Conservation (phyloP, 805 yeast genomes). For the Isabelozyma pseudorhagii region DNA sequence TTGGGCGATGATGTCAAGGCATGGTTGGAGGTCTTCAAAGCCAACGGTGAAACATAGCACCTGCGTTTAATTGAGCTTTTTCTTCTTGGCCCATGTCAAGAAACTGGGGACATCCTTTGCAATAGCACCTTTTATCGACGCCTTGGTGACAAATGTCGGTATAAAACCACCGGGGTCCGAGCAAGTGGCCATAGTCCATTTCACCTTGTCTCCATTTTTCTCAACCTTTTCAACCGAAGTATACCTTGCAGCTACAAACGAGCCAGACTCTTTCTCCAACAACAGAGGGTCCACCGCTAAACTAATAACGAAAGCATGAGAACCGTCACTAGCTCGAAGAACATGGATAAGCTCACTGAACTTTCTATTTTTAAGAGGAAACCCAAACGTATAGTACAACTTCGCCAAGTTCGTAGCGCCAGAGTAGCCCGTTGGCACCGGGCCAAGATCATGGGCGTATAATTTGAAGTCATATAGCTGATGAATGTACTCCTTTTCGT, state of each 20-base stretch:
- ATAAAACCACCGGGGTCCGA: conserved; percentile 39
- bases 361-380: conserved; percentile 31
- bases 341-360: conserved; percentile 37
- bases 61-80: not conserved
- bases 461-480: conserved; percentile 25
- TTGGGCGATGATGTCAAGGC: conserved; percentile 40
- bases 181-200: conserved; percentile 39
- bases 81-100: conserved; percentile 22
- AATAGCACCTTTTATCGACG: conserved; percentile 29
- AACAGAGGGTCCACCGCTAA: conserved; percentile 28
- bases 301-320: conserved; percentile 26
- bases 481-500: conserved; percentile 34
- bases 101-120: conserved; percentile 41
- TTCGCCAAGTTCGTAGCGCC: conserved; percentile 26
- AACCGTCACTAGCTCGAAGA: conserved; percentile 10
- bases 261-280: conserved; percentile 10
- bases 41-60: conserved; percentile 14
- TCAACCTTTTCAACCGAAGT: conserved; percentile 39
- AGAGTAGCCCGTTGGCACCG: conserved; percentile 7
- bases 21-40: conserved; percentile 33
- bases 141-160: conserved; percentile 32
- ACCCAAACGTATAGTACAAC: conserved; percentile 31
- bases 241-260: conserved; percentile 27
- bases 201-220: conserved; percentile 15
- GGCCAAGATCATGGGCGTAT: conserved; percentile 10